A percentile compares a stretch with the other conserved stretches of the same genome.
phyloP scores from a whole-genome alignment of 2,329 filamentous ascomycete genomes.

The Fusarium goolgardi region DNA sequence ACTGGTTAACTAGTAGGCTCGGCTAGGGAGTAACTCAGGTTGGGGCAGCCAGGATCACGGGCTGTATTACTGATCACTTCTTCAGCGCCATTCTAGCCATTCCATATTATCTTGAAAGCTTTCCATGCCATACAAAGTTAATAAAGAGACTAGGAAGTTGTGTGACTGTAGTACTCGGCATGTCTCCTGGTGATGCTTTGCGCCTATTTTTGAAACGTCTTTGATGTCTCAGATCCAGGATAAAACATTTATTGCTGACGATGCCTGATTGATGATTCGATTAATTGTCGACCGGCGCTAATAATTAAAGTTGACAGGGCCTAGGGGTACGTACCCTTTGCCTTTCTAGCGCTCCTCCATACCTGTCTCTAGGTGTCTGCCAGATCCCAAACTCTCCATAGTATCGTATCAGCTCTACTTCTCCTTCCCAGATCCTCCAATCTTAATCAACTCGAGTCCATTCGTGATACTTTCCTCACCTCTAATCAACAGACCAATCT shows the following conservation, averaged over 20 bases:
- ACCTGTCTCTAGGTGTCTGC: neutral
- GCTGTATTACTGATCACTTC: neutral
- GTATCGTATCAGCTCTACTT: constrained; percentile 20
- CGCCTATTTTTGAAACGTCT: constrained; percentile 6
- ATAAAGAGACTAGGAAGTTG: neutral
- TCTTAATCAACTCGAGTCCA: constrained; percentile 40
- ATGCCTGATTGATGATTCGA: constrained; percentile 4
- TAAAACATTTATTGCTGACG: neutral
- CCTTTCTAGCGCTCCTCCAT: neutral
- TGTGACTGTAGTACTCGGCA: neutral
- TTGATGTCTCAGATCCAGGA: constrained; percentile 23
- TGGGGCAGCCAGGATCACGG: neutral
- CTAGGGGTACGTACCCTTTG: neutral
- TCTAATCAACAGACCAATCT: constrained; percentile 45
- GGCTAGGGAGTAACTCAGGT: neutral
- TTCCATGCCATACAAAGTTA: neutral
- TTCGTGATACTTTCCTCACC: constrained; percentile 41
- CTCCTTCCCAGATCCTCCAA: constrained; percentile 1
- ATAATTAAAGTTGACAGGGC: constrained; percentile 5
- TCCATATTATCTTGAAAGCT: neutral
- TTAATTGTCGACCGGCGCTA: neutral
- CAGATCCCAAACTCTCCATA: constrained; percentile 35
- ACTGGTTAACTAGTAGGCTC: neutral
- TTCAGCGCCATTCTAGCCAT: neutral
- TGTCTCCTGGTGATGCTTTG: neutral